Evolutionary conservation across 2,329 filamentous ascomycete species (phyloP).

Genomic region (Parastagonospora avenae): DNA sequence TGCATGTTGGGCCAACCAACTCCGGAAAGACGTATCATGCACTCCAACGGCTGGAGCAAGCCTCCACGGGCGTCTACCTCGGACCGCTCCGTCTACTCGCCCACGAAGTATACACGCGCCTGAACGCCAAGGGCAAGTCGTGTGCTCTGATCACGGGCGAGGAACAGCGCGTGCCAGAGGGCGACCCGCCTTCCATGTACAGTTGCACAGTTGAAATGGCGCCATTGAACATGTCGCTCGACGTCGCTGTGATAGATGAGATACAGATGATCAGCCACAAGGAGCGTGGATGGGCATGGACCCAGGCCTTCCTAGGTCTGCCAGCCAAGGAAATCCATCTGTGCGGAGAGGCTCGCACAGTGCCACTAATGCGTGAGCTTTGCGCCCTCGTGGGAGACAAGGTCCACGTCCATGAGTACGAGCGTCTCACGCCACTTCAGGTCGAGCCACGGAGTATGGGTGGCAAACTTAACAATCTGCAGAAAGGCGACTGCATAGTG

Average conservation of each 20-base stretch:
- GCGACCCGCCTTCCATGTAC: conserved; percentile 59
- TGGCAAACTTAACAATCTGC: conserved; percentile 69
- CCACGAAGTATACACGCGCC: conserved; percentile 91
- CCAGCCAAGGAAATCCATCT: conserved; percentile 89
- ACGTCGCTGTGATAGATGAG: conserved; percentile 96
- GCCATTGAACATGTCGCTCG: conserved; percentile 64
- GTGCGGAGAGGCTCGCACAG: conserved; percentile 85
- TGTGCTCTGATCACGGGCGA: conserved; percentile 91
- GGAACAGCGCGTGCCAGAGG: conserved; percentile 72
- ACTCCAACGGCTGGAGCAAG: conserved; percentile 78
- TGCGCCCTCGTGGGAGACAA: conserved; percentile 82
- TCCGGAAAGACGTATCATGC: conserved; percentile 98
- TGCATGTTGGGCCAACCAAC: conserved; percentile 96
- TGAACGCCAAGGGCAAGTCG: conserved; percentile 74
- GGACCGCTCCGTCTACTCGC: conserved; percentile 87
- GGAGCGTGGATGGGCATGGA: conserved; percentile 92
- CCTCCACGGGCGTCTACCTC: conserved; percentile 81
- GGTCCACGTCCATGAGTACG: conserved; percentile 79
- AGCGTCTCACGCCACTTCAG: conserved; percentile 79
- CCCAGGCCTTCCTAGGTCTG: conserved; percentile 83
- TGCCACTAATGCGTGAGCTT: conserved; percentile 77
- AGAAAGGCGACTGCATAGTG: conserved; percentile 91
- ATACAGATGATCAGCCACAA: conserved; percentile 92
- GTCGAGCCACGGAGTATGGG: conserved; percentile 67
- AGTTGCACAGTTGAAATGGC: conserved; percentile 97